Evolutionary conservation across 768 basidiomycete species (phyloP).

Genomic region (Russula abietina): DNA sequence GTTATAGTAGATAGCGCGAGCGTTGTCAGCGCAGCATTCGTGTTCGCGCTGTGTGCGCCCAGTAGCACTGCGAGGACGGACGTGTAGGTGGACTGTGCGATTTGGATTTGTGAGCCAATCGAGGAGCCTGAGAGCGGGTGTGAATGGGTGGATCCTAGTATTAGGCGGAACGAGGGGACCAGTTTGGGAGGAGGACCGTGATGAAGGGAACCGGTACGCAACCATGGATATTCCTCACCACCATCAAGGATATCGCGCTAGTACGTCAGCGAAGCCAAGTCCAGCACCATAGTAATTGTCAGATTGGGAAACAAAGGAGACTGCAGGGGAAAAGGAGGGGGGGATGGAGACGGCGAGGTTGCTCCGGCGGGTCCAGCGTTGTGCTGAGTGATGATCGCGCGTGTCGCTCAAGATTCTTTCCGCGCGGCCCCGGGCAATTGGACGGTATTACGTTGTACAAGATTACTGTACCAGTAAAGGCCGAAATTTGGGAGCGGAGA

Average conservation of each 20-base stretch:
- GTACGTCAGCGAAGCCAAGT: conserved; percentile 35
- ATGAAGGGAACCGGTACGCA: no score
- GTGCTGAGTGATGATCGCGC: conserved; percentile 53
- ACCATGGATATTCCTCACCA: no score
- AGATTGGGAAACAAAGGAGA: conserved; percentile 57
- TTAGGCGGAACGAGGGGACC: no score
- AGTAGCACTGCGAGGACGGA: no score
- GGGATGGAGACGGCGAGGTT: conserved; percentile 53
- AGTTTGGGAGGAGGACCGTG: no score
- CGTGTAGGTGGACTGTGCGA: conserved; percentile 33
- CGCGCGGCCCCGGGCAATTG: conserved; percentile 41
- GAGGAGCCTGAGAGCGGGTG: conserved; percentile 57
- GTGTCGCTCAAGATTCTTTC: conserved; percentile 41
- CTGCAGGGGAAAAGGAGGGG: conserved; percentile 51
- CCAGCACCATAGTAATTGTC: conserved; percentile 44
- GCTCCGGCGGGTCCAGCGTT: conserved; percentile 62
- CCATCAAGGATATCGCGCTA: conserved; percentile 30
- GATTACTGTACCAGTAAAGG: conserved; percentile 47
- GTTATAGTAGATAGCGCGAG: no score
- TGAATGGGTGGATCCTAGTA: no score
- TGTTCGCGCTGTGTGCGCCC: no score
- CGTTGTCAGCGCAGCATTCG: no score
- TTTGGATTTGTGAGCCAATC: conserved; percentile 57
- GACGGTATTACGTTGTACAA: conserved; percentile 49
- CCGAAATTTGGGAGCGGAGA: conserved; percentile 47